These are phyloP conservation scores for Mimosa bimucronata DNA, from an alignment of 306 rosid species.

Conservation along the genomic window DNA sequence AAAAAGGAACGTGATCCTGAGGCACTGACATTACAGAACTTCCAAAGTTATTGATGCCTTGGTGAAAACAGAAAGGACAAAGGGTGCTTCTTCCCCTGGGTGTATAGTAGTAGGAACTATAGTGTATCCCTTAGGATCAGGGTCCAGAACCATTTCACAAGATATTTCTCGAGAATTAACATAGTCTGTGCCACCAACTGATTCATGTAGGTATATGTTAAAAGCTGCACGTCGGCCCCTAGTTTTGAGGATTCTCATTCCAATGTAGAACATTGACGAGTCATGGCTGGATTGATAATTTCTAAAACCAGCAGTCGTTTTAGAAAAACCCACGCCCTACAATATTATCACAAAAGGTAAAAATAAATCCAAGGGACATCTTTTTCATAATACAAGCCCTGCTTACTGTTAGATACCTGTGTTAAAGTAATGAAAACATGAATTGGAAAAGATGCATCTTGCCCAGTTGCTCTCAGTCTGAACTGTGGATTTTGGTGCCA, in stretches of 20 bases:
- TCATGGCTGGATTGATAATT: slow-evolving; percentile 99
- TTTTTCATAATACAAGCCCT: slow-evolving; percentile 11
- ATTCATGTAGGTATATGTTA: slow-evolving; percentile 95
- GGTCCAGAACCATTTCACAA: slow-evolving; percentile 98
- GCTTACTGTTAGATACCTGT: slow-evolving; percentile 52
- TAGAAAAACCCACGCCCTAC: slow-evolving; percentile 98
- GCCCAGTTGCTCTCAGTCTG: slow-evolving; percentile 87
- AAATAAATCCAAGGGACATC: slow-evolving; percentile 7
- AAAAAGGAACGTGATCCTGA: slow-evolving; percentile 39
- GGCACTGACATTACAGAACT: slow-evolving; percentile 68
- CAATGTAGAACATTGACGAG: slow-evolving; percentile 94
- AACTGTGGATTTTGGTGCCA: slow-evolving; percentile 99
- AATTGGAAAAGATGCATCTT: slow-evolving; percentile 89
- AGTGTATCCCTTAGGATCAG: slow-evolving; percentile 98
- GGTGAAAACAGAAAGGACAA: slow-evolving; percentile 97
- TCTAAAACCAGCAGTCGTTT: slow-evolving; percentile 94
- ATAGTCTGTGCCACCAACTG: slow-evolving; percentile 97
- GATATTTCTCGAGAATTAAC: slow-evolving; percentile 99
- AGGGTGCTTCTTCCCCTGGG: slow-evolving; percentile 99
- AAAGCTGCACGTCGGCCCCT: slow-evolving; percentile 95
- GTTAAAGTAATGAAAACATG: slow-evolving; percentile 97
- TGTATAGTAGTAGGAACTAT: slow-evolving; percentile 98
- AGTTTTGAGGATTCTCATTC: slow-evolving; percentile 99
- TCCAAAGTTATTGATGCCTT: slow-evolving; percentile 93
- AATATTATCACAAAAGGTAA: slow-evolving; percentile 31